Base-by-base conservation (phyloP, 164 flowering plant genomes). In the Euptelea pleiosperma region DNA sequence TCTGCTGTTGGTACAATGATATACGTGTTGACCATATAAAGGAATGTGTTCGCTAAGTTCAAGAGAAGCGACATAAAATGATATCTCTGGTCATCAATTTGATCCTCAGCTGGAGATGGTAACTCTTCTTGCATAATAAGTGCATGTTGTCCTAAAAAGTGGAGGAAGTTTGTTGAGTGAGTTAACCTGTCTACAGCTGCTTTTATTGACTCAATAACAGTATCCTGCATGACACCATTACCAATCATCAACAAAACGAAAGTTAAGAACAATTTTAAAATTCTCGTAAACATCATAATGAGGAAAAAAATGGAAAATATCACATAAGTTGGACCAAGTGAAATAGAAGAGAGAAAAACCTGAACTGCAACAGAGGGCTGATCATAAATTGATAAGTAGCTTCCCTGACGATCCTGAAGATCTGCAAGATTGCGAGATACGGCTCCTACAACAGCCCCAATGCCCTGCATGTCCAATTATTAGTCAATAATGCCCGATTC, bases 1-100 rank as follows among this genome's bases (percentile, higher is more conserved):
- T 81, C 86, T 14, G 86, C 86, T 16, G 83, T 81, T 31, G 86
- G 86, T 22, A 81, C 86, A 50, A 81, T 62, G 12, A 81, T 79
- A 53, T 81, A 81, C 0, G 86, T 74, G 35, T 81, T 81, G 30
- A 77, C 83, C 83, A 81, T 81, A 67, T 81, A 81, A 24, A 81
- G 72, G 53, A 79, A 81, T 48, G 86, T 71, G 57, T 77, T 81
- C 19, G 60, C 75, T 62, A 81, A 70, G 78, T 81, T 81, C 69
- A 81, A 66, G 14, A 77, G 43, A 49, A 81, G 76, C 7, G 86
- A 81, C 75, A 73, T 77, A 22, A 75, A 70, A 67, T 75, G 79
- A 64, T 77, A 81, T 39, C 60, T 69, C 39, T 73, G 55, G 7
- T 77, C 77, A 60, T 42, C 65, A 33, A 50, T 62, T n/a, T 45